Evolutionary conservation across 805 yeast species (phyloP), one percentile per base, ranked within the genome.

Genomic region (Sugiyamaella marilandica): DNA sequence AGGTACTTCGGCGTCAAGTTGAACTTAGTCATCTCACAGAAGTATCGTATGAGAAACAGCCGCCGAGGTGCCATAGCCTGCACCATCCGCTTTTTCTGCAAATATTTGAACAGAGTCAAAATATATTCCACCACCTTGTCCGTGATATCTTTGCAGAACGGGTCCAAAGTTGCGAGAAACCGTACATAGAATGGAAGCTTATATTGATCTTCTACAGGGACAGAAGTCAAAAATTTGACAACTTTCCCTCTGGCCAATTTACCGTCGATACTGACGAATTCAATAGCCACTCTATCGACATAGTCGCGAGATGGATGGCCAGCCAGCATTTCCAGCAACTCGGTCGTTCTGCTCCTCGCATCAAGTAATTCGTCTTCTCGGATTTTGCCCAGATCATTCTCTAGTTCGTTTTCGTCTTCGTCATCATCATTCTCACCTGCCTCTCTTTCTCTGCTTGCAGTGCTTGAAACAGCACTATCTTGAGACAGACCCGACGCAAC

Each of bases 11-110:
- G 92, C 13, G 89, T 73, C 55, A 89, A 66, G 59, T 78, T 81
- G 65, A 90, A 90, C 63, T 87, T 88, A 32, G 85, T 79, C 70
- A 90, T 71, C 62, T 91, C 97, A 47, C 82, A 72, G 58, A 87
- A 82, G 59, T 86, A 84, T 19, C 76, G 73, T 35, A 87, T 76
- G 58, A 77, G 57, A 29, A 57, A 55, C 11, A 58, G 19, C 19
- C 68, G 51, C 18, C 60, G 45, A 13, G 59, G 45, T 37, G 49
- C 43, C 32, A 64, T 45, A 9, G 51, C 53, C 18, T 32, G 33
- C 10, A 45, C 36, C 45, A 55, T 55, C 10, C 57, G 54, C 44
- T 53, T 53, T 34, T 58, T 45, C 33, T 60, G 57, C 10, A 66
- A 50, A 26, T 55, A 55, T 9, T 41, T 26, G 55, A 64, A 64